Percentiles rank a stretch among this genome's conserved stretches.
Conservation (phyloP, 2,329 filamentous ascomycete species). For the Fusarium pseudograminearum region DNA sequence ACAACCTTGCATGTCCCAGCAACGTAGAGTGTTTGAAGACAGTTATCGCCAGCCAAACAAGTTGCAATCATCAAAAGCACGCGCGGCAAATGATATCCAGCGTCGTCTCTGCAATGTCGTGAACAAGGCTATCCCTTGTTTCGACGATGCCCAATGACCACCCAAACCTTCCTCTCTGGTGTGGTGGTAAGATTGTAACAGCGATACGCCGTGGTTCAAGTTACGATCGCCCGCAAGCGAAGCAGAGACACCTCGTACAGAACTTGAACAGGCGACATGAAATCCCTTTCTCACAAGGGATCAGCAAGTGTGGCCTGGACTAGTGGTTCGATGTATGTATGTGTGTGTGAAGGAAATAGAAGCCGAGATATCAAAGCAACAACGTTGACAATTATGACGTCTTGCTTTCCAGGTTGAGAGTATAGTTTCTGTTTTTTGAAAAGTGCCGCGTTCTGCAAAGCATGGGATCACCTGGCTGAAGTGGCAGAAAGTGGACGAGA, state of each 20-base stretch:
- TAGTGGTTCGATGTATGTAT: constrained; percentile 16
- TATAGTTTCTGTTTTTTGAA: constrained; percentile 21
- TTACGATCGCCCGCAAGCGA: constrained; percentile 46
- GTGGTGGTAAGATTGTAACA: constrained; percentile 35
- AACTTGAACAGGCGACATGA: constrained; percentile 33
- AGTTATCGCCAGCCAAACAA: constrained; percentile 25
- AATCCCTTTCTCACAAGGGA: constrained; percentile 29
- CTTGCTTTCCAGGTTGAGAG: no score
- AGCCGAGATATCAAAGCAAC: constrained; percentile 4
- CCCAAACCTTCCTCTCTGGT: constrained; percentile 31
- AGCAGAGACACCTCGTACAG: constrained; percentile 25
- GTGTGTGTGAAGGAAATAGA: constrained; percentile 16
- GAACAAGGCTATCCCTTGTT: constrained; percentile 49
- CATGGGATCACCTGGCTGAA: constrained; percentile 30
- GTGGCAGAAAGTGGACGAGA: constrained; percentile 32
- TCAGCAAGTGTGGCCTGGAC: constrained; percentile 25
- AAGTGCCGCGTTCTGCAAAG: constrained; percentile 25
- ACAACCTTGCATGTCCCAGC: constrained; percentile 35
- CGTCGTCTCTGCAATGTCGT: constrained; percentile 33
- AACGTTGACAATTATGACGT: neutral
- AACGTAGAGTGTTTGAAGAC: constrained; percentile 14
- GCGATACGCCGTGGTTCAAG: constrained; percentile 37
- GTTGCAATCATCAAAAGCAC: constrained; percentile 33
- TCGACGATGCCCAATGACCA: constrained; percentile 45
- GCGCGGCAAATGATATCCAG: constrained; percentile 34